Conservation (phyloP, 768 basidiomycete species). For the Vishniacozyma victoriae region DNA sequence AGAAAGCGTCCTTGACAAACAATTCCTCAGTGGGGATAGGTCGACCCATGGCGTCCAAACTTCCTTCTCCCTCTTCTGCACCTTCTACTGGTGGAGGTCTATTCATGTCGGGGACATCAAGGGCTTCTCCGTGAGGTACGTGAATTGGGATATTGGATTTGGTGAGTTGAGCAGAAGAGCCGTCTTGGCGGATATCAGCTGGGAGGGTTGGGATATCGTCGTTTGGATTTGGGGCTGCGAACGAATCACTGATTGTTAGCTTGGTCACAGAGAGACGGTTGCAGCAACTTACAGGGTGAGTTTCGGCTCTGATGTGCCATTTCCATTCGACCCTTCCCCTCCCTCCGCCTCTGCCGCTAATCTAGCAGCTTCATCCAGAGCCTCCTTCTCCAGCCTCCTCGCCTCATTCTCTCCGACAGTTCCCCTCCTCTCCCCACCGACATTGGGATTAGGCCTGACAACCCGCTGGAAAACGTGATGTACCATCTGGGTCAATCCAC, state of each 20-base stretch:
- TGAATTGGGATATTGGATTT: constrained; percentile 31
- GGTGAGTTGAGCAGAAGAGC: constrained; percentile 17
- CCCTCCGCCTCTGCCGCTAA: constrained; percentile 5
- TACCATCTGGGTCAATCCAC: constrained; percentile 95
- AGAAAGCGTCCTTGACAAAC: constrained; percentile 94
- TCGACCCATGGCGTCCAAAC: constrained; percentile 40
- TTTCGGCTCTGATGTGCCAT: constrained; percentile 7
- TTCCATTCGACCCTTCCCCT: constrained; percentile 8
- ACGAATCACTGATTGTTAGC: constrained; percentile 36
- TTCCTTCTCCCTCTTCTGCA: constrained; percentile 25
- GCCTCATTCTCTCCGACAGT: constrained; percentile 34
- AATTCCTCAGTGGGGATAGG: constrained; percentile 73
- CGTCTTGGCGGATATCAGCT: constrained; percentile 3
- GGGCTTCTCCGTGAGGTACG: constrained; percentile 37
- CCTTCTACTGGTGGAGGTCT: neutral
- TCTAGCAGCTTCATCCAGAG: too few relatives aligned
- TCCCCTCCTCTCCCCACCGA: constrained; percentile 7
- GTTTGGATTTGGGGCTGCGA: constrained; percentile 44
- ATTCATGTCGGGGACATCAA: constrained; percentile 29
- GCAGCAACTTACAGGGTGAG: constrained; percentile 29
- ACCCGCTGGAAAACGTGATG: constrained; percentile 85
- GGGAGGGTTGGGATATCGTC: constrained; percentile 41
- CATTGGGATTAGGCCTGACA: constrained; percentile 23
- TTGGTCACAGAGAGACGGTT: neutral
- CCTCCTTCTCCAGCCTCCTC: constrained; percentile 11